Evolutionary conservation across 2,329 filamentous ascomycete genomes (phyloP), one percentile per base, ranked within the genome.

Genomic region (Sclerotinia nivalis): DNA sequence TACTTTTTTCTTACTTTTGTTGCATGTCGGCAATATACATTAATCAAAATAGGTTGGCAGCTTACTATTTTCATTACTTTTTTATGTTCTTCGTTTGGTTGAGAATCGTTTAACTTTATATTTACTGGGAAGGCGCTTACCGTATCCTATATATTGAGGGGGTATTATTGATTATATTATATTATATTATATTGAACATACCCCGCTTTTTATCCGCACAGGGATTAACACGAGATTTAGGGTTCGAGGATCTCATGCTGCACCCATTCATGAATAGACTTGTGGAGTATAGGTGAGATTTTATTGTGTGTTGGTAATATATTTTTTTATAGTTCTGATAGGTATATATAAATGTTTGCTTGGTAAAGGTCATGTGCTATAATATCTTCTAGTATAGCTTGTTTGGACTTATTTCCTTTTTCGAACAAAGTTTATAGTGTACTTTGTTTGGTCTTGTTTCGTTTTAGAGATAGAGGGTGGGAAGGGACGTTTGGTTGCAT

Each of bases 31-130:
- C 8, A 40, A 52, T 64, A 40, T 64, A 52, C 13, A 50, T 64
- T 64, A 64, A 64, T 64, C 61, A 64, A 64, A 64, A 52, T 25
- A 40, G 31, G 22, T 64, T 52, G 47, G 47, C 47, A 64, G 45
- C 47, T 64, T 64, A 64, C 40, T 49, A 34, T 31, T 64, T 40
- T 64, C 4, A 25, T 52, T 52, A 64, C 13, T 25, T 31, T 20
- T 58, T 25, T 12, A 13, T 22, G 2, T 10, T 2, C 1, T 37
- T 50, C 25, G 13, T 37, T 62, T 37, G 60, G 60, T 50, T 34
- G 45, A 13, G 20, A 15, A 43, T 47, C 18, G 43, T 61, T 25
- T 61, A 61, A 28, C 7, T 45, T 61, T 22, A 47, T 45, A 49
- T 9, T 64, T 52, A 20, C 59, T 62, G 13, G 45, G 45, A 50